Evolutionary conservation across 495 filamentous ascomycete genomes (phyloP).

Genomic region (Pseudotulostoma volvatum): DNA sequence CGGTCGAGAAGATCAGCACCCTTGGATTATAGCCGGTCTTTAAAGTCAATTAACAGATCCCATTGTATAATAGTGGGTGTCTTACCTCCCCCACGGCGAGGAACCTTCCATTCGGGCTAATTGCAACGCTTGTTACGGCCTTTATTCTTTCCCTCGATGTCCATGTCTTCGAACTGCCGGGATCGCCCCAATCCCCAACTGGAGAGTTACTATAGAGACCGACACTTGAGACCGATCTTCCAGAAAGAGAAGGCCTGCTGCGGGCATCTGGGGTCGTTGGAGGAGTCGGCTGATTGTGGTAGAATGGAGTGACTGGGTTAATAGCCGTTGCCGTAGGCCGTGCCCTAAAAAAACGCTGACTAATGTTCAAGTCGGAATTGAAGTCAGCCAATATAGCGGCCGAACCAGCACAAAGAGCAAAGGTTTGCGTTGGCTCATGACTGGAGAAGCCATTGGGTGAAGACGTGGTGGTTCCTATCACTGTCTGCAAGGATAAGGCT

Average conservation of each 20-base stretch:
- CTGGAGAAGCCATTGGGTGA: constrained; percentile 78
- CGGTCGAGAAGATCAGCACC: constrained; percentile 73
- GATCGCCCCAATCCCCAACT: constrained; percentile 37
- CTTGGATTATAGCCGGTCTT: constrained; percentile 83
- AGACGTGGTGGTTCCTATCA: constrained; percentile 76
- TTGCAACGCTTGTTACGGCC: constrained; percentile 84
- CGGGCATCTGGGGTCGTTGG: constrained; percentile 30
- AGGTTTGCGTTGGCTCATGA: constrained; percentile 48
- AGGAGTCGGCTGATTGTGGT: constrained; percentile 47
- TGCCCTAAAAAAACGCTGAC: constrained; percentile 81
- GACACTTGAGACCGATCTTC: constrained; percentile 16
- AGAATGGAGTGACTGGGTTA: constrained; percentile 36
- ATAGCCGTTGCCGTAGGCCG: constrained; percentile 60
- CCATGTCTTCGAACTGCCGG: constrained; percentile 51
- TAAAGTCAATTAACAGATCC: not conserved
- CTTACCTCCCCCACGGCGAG: constrained; percentile 79
- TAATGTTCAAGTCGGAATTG: constrained; percentile 50
- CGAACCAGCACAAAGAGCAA: constrained; percentile 84
- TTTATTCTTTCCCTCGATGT: constrained; percentile 81
- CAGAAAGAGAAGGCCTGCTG: constrained; percentile 17
- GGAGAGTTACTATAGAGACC: constrained; percentile 21
- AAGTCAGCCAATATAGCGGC: constrained; percentile 81
- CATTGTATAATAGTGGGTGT: not conserved
- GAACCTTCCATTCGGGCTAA: constrained; percentile 78
- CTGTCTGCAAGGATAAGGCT: constrained; percentile 55